These are phyloP conservation scores for Phytophthora nicotianae DNA, from an alignment of 352 stramenopile genomes.

Conservation along the genomic window DNA sequence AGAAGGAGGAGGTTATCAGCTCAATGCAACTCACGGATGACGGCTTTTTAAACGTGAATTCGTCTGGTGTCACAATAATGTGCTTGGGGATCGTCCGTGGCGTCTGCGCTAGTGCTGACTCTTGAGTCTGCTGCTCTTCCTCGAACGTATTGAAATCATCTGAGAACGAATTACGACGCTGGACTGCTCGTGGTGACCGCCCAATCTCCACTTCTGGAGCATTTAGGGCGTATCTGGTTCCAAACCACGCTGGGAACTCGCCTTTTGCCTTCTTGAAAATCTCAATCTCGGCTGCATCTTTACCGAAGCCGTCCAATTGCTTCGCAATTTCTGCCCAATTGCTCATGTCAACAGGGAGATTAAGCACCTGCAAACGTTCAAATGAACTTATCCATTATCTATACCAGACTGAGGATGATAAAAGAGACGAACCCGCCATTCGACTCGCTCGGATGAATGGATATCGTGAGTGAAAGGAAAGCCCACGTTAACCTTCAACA, in stretches of 20 bases:
- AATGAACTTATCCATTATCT: slow-evolving; percentile 4
- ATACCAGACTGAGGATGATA: not conserved
- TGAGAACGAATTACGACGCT: slow-evolving; percentile 36
- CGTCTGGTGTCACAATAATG: slow-evolving; percentile 64
- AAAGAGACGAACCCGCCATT: slow-evolving; percentile 70
- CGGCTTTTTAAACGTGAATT: slow-evolving; percentile 70
- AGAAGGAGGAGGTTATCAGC: not conserved
- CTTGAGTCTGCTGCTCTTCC: slow-evolving; percentile 18
- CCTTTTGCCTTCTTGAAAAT: slow-evolving; percentile 71
- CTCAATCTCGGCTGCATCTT: slow-evolving; percentile 71
- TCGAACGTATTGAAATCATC: slow-evolving; percentile 43
- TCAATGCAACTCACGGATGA: slow-evolving; percentile 16
- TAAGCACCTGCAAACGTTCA: slow-evolving; percentile 54
- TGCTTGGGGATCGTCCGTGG: slow-evolving; percentile 39
- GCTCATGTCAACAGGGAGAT: slow-evolving; percentile 53
- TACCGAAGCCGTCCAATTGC: slow-evolving; percentile 71
- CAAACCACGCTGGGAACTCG: slow-evolving; percentile 63
- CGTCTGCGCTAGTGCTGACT: slow-evolving; percentile 13
- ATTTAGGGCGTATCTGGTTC: slow-evolving; percentile 65
- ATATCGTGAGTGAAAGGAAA: slow-evolving; percentile 89
- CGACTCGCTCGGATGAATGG: slow-evolving; percentile 86
- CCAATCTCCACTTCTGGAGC: slow-evolving; percentile 53
- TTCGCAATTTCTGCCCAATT: slow-evolving; percentile 57
- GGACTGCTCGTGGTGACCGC: slow-evolving; percentile 50
- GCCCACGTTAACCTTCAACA: slow-evolving; percentile 82